Percentiles rank a stretch among this genome's conserved stretches.
Conservation (phyloP, 2,329 filamentous ascomycete genomes). For the Grosmannia clavigera region DNA sequence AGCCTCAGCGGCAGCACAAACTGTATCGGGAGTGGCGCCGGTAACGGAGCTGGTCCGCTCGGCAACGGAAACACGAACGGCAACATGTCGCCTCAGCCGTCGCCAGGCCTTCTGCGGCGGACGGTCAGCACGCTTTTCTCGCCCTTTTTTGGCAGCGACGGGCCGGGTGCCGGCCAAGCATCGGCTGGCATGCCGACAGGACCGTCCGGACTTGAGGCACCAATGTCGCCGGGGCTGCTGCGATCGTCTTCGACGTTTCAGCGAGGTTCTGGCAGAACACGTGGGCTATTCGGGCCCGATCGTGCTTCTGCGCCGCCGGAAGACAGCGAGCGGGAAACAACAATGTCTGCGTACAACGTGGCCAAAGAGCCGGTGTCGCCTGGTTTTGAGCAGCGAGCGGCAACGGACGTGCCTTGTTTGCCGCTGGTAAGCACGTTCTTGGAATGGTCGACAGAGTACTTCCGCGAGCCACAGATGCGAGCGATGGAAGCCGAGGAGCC, state of each 20-base stretch:
- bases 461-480: constrained; percentile 97
- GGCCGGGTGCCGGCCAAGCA: constrained; percentile 6
- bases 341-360: constrained; percentile 59
- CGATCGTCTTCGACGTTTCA: constrained; percentile 21
- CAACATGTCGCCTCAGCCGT: constrained; percentile 32
- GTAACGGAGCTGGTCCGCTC: background rate
- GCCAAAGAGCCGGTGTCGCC: constrained; percentile 71
- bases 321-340: constrained; percentile 55
- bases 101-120: constrained; percentile 47
- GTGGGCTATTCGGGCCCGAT: constrained; percentile 20
- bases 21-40: background rate
- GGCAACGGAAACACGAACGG: constrained; percentile 6
- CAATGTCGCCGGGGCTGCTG: constrained; percentile 20
- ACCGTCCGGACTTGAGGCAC: constrained; percentile 4
- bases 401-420: constrained; percentile 47
- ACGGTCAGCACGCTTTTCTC: constrained; percentile 53
- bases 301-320: constrained; percentile 49
- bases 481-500: constrained; percentile 91
- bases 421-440: constrained; percentile 76
- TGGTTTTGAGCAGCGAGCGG: constrained; percentile 52
- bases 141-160: constrained; percentile 38
- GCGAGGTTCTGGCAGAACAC: constrained; percentile 2
- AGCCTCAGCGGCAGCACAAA: background rate
- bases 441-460: constrained; percentile 96
- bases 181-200: constrained; percentile 2